Conservation (phyloP, 2,329 filamentous ascomycete species). For the Cercospora sesami region DNA sequence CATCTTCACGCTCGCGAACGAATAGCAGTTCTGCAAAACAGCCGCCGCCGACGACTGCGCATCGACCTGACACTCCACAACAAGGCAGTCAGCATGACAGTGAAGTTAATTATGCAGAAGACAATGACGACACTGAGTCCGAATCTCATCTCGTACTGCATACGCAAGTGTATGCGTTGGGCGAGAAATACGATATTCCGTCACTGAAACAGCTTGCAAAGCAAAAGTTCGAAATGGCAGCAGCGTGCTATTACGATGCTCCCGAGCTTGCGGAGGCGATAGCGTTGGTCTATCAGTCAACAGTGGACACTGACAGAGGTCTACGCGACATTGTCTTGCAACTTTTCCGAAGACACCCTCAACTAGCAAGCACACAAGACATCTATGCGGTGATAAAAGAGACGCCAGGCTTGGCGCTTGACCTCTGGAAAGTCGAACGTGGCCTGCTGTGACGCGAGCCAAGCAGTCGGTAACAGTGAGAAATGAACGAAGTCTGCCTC, state of each 20-base stretch:
- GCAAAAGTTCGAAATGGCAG: conserved; percentile 49
- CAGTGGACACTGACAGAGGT: conserved; percentile 52
- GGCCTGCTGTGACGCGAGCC: conserved; percentile 39
- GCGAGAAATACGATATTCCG: conserved; percentile 54
- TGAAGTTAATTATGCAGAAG: conserved; percentile 40
- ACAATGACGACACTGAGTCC: conserved; percentile 39
- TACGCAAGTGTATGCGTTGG: conserved; percentile 52
- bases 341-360: conserved; percentile 49
- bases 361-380: conserved; percentile 48
- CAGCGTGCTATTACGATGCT: conserved; percentile 47
- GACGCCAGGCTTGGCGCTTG: conserved; percentile 50
- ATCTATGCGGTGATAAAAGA: conserved; percentile 48
- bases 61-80: conserved; percentile 29
- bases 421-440: conserved; percentile 51
- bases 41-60: background rate
- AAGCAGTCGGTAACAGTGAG: background rate
- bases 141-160: conserved; percentile 49
- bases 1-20: background rate
- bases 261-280: conserved; percentile 51
- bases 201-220: conserved; percentile 49
- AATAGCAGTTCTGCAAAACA: background rate
- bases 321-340: conserved; percentile 51
- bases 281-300: conserved; percentile 52
- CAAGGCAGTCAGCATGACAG: conserved; percentile 35
- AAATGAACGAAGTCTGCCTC: background rate